A percentile compares a stretch with the other conserved stretches of the same genome.
phyloP scores from a whole-genome alignment of 2,329 filamentous ascomycete species.

The Exophiala phaeomuriformis region DNA sequence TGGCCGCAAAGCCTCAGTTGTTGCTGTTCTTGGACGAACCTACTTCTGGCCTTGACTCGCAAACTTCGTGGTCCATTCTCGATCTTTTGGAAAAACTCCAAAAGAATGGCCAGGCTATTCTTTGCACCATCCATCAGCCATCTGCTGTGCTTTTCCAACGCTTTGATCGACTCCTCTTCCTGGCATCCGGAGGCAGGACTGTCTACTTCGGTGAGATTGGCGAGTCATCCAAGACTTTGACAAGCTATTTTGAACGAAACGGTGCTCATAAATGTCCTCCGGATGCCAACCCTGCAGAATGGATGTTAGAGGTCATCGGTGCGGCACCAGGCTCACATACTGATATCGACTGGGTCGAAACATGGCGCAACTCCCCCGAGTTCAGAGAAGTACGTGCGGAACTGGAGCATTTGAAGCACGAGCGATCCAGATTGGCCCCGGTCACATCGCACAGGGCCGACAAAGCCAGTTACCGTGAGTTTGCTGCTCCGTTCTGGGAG shows the following conservation, averaged over 20 bases:
- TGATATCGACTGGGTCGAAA: slow-evolving; percentile 58
- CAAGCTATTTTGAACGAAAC: slow-evolving; percentile 58
- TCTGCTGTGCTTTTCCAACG: slow-evolving; percentile 90
- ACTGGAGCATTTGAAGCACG: slow-evolving; percentile 48
- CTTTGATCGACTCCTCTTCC: slow-evolving; percentile 60
- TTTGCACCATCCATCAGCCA: slow-evolving; percentile 98
- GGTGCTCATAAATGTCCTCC: slow-evolving; percentile 54
- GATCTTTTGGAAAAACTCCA: slow-evolving; percentile 83
- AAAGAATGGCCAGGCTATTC: slow-evolving; percentile 80
- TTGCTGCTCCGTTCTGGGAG: slow-evolving; percentile 64
- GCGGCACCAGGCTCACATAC: slow-evolving; percentile 58
- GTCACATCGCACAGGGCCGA: slow-evolving; percentile 40
- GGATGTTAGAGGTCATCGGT: slow-evolving; percentile 56
- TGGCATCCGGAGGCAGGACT: slow-evolving; percentile 58
- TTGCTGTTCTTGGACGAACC: slow-evolving; percentile 92
- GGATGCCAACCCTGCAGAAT: slow-evolving; percentile 67
- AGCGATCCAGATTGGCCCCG: slow-evolving; percentile 38
- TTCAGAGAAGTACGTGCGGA: slow-evolving; percentile 49
- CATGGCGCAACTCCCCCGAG: slow-evolving; percentile 55
- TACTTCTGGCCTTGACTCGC: slow-evolving; percentile 85
- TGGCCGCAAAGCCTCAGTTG: slow-evolving; percentile 83
- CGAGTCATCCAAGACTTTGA: slow-evolving; percentile 49
- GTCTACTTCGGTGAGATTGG: slow-evolving; percentile 66
- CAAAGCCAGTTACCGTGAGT: slow-evolving; percentile 61
- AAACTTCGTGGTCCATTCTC: slow-evolving; percentile 88